These are phyloP conservation scores for Cryphonectria nitschkei DNA, from an alignment of 2,329 filamentous ascomycete species.

Conservation along the genomic window DNA sequence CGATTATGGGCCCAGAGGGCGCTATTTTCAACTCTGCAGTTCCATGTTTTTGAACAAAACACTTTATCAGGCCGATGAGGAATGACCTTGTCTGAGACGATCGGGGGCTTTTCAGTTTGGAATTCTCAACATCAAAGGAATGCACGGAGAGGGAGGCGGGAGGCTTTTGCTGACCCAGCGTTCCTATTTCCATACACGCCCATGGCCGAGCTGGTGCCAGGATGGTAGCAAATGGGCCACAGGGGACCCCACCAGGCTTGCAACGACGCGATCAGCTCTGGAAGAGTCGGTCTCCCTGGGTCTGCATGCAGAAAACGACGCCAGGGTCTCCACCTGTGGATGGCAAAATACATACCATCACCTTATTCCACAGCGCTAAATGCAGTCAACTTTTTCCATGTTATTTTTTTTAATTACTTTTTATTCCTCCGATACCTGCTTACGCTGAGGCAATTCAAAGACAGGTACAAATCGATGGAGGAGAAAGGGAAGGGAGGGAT, in stretches of 20 bases:
- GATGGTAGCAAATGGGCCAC: slow-evolving; percentile 4
- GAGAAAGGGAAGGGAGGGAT: background rate
- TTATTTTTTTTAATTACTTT: background rate
- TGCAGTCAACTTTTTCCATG: background rate
- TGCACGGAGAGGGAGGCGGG: background rate
- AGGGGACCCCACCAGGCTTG: slow-evolving; percentile 4
- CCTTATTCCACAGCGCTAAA: background rate
- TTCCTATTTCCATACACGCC: slow-evolving; percentile 16
- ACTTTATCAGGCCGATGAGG: background rate
- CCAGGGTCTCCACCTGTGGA: slow-evolving; percentile 15
- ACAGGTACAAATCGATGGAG: background rate
- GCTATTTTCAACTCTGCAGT: slow-evolving; percentile 10
- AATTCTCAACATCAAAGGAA: slow-evolving; percentile 15
- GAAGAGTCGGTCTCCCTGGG: slow-evolving; percentile 11
- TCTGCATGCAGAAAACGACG: slow-evolving; percentile 25
- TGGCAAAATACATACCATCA: slow-evolving; percentile 12
- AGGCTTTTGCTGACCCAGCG: background rate
- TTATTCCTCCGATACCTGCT: background rate
- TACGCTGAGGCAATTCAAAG: background rate
- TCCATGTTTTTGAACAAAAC: slow-evolving; percentile 6
- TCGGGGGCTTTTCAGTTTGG: background rate
- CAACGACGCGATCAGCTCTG: slow-evolving; percentile 1
- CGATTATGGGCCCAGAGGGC: slow-evolving; percentile 14
- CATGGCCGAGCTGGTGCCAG: slow-evolving; percentile 3
- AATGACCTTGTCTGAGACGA: background rate